Evolutionary conservation across 2,329 filamentous ascomycete genomes (phyloP).

Genomic region (Fusarium udum): DNA sequence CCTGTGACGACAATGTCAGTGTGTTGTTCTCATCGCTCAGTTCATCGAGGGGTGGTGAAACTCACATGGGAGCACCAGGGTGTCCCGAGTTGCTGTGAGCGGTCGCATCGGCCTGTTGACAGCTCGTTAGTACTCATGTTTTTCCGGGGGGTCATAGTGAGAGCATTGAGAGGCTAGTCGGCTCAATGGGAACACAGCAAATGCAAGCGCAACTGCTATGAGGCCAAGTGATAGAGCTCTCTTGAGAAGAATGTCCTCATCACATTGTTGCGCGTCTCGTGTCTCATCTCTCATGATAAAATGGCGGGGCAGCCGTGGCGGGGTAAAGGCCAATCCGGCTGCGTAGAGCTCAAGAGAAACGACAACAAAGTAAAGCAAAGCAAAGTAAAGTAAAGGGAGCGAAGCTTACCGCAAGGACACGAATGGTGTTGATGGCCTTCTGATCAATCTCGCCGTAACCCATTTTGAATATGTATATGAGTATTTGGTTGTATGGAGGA

Average conservation of each 20-base stretch:
- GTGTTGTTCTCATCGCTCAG: conserved; percentile 13
- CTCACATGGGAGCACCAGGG: conserved; percentile 95
- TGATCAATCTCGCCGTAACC: conserved; percentile 87
- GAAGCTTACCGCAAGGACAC: conserved; percentile 84
- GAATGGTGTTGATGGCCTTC: conserved; percentile 98
- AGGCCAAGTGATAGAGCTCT: neutral
- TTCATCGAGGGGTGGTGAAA: conserved; percentile 30
- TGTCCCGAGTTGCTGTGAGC: conserved; percentile 96
- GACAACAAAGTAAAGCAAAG: neutral
- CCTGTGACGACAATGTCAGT: conserved; percentile 56
- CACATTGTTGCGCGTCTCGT: conserved; percentile 19
- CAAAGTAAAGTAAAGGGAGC: conserved; percentile 30
- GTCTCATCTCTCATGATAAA: conserved; percentile 15
- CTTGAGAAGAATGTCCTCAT: conserved; percentile 14
- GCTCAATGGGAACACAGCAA: neutral
- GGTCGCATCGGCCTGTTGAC: conserved; percentile 90
- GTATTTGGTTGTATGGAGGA: conserved; percentile 36
- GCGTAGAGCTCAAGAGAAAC: conserved; percentile 48
- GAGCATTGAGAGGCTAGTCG: neutral
- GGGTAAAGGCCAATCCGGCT: conserved; percentile 48
- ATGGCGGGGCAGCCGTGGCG: conserved; percentile 47
- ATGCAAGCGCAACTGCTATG: neutral
- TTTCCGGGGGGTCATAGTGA: neutral
- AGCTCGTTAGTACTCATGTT: conserved; percentile 40
- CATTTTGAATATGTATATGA: conserved; percentile 69